Percentiles rank a stretch among this genome's conserved stretches.
Conservation (phyloP, 1,284 basidiomycete genomes). For the Leccinum subspadiceum region DNA sequence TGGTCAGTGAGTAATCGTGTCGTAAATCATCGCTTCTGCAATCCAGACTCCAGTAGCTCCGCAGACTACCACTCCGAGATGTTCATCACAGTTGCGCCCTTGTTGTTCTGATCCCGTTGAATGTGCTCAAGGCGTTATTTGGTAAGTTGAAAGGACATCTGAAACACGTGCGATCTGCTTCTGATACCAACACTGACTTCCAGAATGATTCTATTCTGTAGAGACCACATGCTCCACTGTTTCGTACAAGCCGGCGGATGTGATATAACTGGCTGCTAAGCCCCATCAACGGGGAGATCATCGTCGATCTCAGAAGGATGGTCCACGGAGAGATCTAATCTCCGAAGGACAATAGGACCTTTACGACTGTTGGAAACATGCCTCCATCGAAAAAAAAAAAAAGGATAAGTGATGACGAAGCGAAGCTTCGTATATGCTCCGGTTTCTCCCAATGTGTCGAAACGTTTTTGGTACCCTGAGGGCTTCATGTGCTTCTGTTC, state of each 20-base stretch:
- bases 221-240: not conserved
- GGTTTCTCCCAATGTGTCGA: not conserved
- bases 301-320: not conserved
- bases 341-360: not conserved
- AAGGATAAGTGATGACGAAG: not conserved
- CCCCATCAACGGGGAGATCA: not conserved
- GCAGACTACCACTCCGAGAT: not conserved
- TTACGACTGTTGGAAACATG: not conserved
- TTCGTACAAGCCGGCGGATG: not conserved
- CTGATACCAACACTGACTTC: not conserved
- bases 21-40: not conserved
- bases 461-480: not conserved
- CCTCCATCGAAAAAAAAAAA: not conserved
- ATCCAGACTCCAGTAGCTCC: not conserved
- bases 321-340: not conserved
- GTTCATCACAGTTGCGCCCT: not conserved
- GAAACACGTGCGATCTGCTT: not conserved
- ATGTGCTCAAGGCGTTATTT: not conserved
- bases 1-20: not conserved
- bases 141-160: not conserved
- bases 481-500: not conserved
- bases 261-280: not conserved
- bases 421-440: not conserved
- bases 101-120: not conserved
- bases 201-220: not conserved